Percentiles rank a stretch among this genome's conserved stretches.
Conservation (phyloP, 2,329 filamentous ascomycete genomes). For the Coniochaeta sp. region DNA sequence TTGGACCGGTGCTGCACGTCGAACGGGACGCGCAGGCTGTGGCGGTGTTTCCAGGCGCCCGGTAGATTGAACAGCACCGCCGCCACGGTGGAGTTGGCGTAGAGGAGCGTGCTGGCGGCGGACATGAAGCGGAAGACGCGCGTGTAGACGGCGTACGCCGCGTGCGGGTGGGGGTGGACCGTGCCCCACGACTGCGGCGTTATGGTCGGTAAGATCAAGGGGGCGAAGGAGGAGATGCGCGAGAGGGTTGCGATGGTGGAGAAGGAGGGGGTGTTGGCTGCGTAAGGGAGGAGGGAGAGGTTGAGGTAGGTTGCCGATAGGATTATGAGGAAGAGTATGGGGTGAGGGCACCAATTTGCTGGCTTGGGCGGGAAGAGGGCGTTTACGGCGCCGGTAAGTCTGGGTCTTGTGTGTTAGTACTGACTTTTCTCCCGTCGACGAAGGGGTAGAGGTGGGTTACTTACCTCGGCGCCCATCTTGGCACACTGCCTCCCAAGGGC, state of each 20-base stretch:
- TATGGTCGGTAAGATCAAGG: constrained; percentile 37
- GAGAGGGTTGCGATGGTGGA: constrained; percentile 22
- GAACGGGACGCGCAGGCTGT: constrained; percentile 37
- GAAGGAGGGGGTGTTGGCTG: constrained; percentile 32
- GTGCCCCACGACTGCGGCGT: constrained; percentile 41
- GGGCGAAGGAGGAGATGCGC: constrained; percentile 30
- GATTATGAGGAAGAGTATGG: constrained; percentile 23
- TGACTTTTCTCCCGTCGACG: neutral
- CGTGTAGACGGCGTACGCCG: constrained; percentile 30
- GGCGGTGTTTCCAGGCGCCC: constrained; percentile 36
- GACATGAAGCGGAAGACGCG: constrained; percentile 41
- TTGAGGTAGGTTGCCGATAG: constrained; percentile 26
- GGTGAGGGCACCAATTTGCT: constrained; percentile 32
- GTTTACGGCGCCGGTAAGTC: constrained; percentile 14
- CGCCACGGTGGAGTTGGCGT: constrained; percentile 33
- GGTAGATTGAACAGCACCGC: constrained; percentile 40
- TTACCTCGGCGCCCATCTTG: constrained; percentile 21
- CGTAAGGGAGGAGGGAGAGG: constrained; percentile 29
- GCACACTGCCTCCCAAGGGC: constrained; percentile 27
- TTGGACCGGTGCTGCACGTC: constrained; percentile 34
- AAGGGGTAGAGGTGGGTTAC: neutral
- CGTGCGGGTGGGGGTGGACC: constrained; percentile 29
- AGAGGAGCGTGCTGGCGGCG: constrained; percentile 31
- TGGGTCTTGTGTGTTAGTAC: constrained; percentile 4
- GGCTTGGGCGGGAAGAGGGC: constrained; percentile 30